Base-by-base conservation (phyloP, 768 basidiomycete genomes). In the Collybiopsis luxurians region DNA sequence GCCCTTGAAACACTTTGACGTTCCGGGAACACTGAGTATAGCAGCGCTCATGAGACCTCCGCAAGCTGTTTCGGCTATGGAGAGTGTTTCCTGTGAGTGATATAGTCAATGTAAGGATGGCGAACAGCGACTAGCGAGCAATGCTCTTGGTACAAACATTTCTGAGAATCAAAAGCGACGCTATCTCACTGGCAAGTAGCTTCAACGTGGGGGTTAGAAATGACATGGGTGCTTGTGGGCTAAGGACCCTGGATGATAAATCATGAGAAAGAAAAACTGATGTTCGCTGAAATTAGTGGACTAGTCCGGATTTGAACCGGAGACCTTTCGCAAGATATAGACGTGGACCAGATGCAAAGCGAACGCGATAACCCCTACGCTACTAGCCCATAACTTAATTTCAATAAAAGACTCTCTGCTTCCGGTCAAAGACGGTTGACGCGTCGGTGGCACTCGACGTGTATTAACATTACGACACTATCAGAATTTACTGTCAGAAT, bases 41-140 rank as follows among this genome's bases (percentile, higher is more conserved):
- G 50, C 50, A 23, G 50, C 50, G 21, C 34, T 23, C 50, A 51
- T 51, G 10, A 51, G 36, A 36, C 50, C 50, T 13, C 50, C 50
- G 24, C 50, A 51, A 5, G 50, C 50, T 4, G 50, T 51, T 24
- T 51, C 50, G 3, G 50, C 50, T 3, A 51, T 51, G 19, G 50
- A 51, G 12, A 51, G 31, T 39, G 50, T 51, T 36, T 51, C 50
- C 50, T 51, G 3, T 9, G n/a, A 23, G 5, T 34, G 31, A 34
- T 34, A 13, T n/a, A n/a, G 13, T 34, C 13, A 39, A 36, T 36
- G n/a, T 10, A 24, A 51, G 15, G 2, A 38, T 23, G 9, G n/a
- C n/a, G n/a, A n/a, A n/a, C n/a, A 19, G 23, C 10, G 23, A 17
- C 3, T 2, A 51, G 24, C 1, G n/a, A 5, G 12, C 23, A 3